Base-by-base conservation (phyloP, 306 rosid species). In the Prunus davidiana region DNA sequence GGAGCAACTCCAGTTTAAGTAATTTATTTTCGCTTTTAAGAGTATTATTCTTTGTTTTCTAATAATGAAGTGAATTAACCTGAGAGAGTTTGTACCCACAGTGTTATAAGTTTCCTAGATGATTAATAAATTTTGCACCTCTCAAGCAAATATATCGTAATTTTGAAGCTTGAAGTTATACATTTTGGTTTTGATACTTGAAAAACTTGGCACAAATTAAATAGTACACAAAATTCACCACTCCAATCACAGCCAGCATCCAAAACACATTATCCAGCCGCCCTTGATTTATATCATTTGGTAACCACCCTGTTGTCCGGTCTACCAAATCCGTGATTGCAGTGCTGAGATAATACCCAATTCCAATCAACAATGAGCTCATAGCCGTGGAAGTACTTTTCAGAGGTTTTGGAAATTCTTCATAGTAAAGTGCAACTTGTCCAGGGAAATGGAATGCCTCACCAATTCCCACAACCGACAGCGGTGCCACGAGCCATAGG, bases 381-480 rank as follows among this genome's bases (percentile, higher is more conserved):
- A 82, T 78, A 4, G 80, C 82, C 4, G 82, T 82, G 25, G 86
- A 78, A 3, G 82, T 78, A 54, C 82, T 78, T 64, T 74, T 78
- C 54, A 82, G 47, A 8, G 82, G 64, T 34, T 52, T 55, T 4
- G 82, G 83, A 63, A 79, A 79, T 12, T 78, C 81, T 22, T 74
- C 75, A 46, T 79, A 83, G 61, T 41, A 74, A 46, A 78, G 15
- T 30, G 67, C 20, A 7, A 79, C 50, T 20, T 64, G 71, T 22
- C 76, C 82, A 5, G 80, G 82, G 11, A 82, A 62, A 34, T 77
- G 79, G 27, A 82, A 82, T 49, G 25, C 86, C 63, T 82, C 82
- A 2, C 74, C 76, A 18, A 74, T 8, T n/a, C 80, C 80, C 7
- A 68, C 0, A 54, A 82, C 8, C 19, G 32, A 22, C 12, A 81